These are phyloP conservation scores for Globisporangium orthogonon DNA, from an alignment of 352 stramenopile species.

Conservation along the genomic window DNA sequence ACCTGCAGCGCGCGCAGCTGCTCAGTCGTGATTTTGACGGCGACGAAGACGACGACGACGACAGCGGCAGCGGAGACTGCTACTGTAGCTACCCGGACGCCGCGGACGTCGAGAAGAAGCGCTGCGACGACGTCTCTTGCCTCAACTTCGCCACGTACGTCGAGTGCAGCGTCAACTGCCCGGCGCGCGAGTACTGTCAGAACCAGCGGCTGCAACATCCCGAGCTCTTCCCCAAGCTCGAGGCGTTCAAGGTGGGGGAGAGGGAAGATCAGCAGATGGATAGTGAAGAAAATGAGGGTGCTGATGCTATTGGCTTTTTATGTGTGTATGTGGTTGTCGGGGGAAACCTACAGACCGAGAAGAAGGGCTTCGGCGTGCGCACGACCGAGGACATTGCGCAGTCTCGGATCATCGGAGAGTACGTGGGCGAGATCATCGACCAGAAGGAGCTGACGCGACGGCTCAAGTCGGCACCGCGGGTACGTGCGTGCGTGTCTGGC, in stretches of 20 bases:
- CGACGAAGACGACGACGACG: slow-evolving; percentile 20
- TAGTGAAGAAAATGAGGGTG: not conserved
- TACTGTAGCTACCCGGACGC: slow-evolving; percentile 48
- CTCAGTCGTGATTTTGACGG: slow-evolving; percentile 19
- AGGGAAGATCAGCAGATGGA: not conserved
- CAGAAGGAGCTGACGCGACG: slow-evolving; percentile 68
- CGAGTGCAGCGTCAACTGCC: slow-evolving; percentile 54
- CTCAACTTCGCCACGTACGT: slow-evolving; percentile 88
- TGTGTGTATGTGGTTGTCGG: not conserved
- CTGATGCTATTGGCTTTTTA: not conserved
- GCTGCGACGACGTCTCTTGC: slow-evolving; percentile 82
- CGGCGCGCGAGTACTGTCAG: slow-evolving; percentile 36
- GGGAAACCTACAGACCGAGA: slow-evolving; percentile 28
- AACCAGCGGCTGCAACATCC: slow-evolving; percentile 80
- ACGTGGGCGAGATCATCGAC: slow-evolving; percentile 91
- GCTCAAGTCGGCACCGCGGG: slow-evolving; percentile 50
- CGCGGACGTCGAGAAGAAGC: slow-evolving; percentile 29
- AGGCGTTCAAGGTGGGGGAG: slow-evolving; percentile 53
- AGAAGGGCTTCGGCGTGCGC: slow-evolving; percentile 85
- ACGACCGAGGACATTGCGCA: slow-evolving; percentile 53
- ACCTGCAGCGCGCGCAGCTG: slow-evolving; percentile 31
- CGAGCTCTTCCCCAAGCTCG: slow-evolving; percentile 49
- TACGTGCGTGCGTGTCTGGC: slow-evolving; percentile 21
- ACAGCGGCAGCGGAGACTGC: slow-evolving; percentile 47
- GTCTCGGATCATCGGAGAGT: slow-evolving; percentile 80